Conservation (phyloP, 1,284 basidiomycete genomes). For the Ceratobasidium sp. region DNA sequence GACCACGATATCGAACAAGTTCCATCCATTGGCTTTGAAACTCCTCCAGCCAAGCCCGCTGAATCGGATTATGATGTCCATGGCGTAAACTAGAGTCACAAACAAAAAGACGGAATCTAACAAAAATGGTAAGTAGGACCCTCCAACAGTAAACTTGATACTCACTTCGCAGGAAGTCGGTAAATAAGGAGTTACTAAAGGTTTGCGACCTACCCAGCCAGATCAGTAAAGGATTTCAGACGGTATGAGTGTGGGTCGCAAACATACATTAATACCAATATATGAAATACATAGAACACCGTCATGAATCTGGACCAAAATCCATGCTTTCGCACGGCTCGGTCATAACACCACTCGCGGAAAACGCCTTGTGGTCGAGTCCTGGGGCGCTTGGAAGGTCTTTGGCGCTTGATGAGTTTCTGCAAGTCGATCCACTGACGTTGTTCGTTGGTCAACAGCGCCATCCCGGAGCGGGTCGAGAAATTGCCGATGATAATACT, state of each 20-base stretch:
- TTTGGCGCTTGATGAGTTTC: constrained; percentile 89
- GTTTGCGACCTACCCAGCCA: constrained; percentile 80
- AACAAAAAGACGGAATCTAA: constrained; percentile 84
- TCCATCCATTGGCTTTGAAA: constrained; percentile 92
- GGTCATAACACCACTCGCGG: constrained; percentile 91
- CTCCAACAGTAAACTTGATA: constrained; percentile 2
- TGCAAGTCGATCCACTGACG: constrained; percentile 95
- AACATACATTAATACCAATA: constrained; percentile 83
- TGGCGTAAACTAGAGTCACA: constrained; percentile 79
- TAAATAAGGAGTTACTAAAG: constrained; percentile 70
- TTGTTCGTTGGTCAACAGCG: constrained; percentile 89
- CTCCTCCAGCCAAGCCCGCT: constrained; percentile 88
- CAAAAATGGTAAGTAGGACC: constrained; percentile 8
- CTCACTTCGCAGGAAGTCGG: constrained; percentile 79
- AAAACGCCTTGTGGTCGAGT: constrained; percentile 69
- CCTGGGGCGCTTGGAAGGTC: constrained; percentile 86
- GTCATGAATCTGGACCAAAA: constrained; percentile 94
- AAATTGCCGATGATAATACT: constrained; percentile 98
- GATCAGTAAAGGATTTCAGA: background rate
- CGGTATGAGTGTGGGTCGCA: constrained; percentile 8
- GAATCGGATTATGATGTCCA: constrained; percentile 85
- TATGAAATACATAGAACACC: constrained; percentile 85
- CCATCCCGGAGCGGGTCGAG: constrained; percentile 85
- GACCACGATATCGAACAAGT: constrained; percentile 90
- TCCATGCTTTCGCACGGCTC: constrained; percentile 92